Evolutionary conservation across 306 rosid species (phyloP).

Genomic region (Citrullus amarus): DNA sequence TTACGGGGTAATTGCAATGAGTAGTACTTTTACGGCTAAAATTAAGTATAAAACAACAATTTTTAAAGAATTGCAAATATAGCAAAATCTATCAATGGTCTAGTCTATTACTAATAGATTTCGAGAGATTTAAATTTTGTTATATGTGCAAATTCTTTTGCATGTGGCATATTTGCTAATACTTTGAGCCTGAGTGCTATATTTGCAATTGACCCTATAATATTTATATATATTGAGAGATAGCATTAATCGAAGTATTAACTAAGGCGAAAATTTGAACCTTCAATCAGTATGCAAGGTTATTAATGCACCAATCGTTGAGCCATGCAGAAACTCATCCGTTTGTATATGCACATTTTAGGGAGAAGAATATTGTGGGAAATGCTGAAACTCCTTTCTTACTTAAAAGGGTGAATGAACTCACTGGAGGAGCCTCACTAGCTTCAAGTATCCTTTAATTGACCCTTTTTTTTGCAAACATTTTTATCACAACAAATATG

Average conservation of each 20-base stretch:
- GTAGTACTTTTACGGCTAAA: too few species aligned
- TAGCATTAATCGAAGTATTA: neutral
- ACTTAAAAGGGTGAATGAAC: conserved; percentile 62
- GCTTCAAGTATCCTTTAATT: conserved; percentile 64
- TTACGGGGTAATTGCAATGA: neutral
- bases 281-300: neutral
- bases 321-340: neutral
- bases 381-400: conserved; percentile 83
- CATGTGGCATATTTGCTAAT: too few species aligned
- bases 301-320: neutral
- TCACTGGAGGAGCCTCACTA: conserved; percentile 82
- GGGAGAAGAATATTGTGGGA: conserved; percentile 67
- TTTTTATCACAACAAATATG: neutral
- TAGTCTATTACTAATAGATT: too few species aligned
- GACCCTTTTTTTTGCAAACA: neutral
- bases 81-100: too few species aligned
- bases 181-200: too few species aligned
- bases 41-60: too few species aligned
- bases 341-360: conserved; percentile 10
- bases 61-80: too few species aligned
- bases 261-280: neutral
- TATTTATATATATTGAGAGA: too few species aligned
- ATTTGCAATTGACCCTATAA: too few species aligned
- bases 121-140: too few species aligned
- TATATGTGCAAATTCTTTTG: too few species aligned